Conservation (phyloP, 2,329 filamentous ascomycete genomes). For the Xylaria sp. region DNA sequence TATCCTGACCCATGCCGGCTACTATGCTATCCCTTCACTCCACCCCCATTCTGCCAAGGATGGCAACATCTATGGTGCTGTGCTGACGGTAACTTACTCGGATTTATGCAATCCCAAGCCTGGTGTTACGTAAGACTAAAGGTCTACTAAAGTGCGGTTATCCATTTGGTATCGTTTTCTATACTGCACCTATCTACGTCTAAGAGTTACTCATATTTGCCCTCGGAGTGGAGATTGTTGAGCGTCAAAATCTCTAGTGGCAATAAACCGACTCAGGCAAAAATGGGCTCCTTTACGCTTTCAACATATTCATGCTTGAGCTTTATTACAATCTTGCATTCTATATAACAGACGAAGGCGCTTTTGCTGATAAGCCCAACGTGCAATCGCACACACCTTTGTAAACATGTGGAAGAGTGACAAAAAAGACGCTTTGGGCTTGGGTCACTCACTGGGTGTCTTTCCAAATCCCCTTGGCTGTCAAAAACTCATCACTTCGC, state of each 20-base stretch:
- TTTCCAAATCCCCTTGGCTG: not conserved
- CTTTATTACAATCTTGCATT: not conserved
- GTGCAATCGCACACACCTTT: not conserved
- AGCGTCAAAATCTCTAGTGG: not conserved
- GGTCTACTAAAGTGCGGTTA: not conserved
- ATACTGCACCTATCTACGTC: not conserved
- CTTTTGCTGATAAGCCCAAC: not conserved
- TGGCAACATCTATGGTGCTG: not conserved
- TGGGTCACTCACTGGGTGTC: not conserved
- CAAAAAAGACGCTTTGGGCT: not conserved
- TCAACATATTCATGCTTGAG: not conserved
- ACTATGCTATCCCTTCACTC: not conserved
- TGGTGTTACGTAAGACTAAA: not conserved
- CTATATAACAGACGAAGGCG: not conserved
- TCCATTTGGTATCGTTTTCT: not conserved
- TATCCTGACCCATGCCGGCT: not conserved
- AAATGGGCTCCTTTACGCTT: not conserved
- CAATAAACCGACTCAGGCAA: not conserved
- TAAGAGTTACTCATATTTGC: not conserved
- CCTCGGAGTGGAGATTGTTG: not conserved
- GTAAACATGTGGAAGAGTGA: not conserved
- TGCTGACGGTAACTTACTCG: not conserved
- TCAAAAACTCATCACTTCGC: not conserved
- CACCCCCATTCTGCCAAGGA: not conserved
- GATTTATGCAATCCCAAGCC: not conserved